Evolutionary conservation across 176 grass and related monocot species (phyloP).

Genomic region (Paspalum notatum): DNA sequence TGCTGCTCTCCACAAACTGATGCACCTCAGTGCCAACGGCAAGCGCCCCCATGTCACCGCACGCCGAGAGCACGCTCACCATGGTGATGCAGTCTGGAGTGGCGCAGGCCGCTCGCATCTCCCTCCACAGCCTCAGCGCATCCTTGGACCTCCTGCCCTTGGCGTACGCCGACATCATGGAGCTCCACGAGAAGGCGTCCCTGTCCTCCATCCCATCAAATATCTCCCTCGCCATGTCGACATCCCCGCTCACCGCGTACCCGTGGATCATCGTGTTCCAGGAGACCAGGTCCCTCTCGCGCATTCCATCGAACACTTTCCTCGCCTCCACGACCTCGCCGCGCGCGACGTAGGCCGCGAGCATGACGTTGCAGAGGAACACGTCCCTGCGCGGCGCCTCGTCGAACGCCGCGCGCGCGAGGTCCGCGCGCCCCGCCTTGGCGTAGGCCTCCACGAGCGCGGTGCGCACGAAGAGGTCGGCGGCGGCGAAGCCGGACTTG

Average conservation of each 20-base stretch:
- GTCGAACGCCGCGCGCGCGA: constrained; percentile 58
- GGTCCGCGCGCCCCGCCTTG: constrained; percentile 37
- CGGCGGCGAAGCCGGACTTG: constrained; percentile 52
- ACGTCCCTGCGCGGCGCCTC: constrained; percentile 56
- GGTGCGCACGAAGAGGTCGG: constrained; percentile 76
- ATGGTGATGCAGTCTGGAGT: constrained; percentile 63
- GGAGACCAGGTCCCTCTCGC: constrained; percentile 53
- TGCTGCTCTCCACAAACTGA: constrained; percentile 40
- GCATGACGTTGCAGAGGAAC: constrained; percentile 67
- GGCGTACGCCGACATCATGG: constrained; percentile 59
- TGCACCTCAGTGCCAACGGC: constrained; percentile 48
- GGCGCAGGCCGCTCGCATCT: constrained; percentile 32
- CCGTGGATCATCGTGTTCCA: constrained; percentile 88
- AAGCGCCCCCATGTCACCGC: constrained; percentile 50
- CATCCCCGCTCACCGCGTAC: constrained; percentile 46
- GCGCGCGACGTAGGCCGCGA: constrained; percentile 47
- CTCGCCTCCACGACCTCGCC: constrained; percentile 49
- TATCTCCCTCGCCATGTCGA: constrained; percentile 55
- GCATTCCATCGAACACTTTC: constrained; percentile 66
- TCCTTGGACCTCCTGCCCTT: constrained; percentile 51
- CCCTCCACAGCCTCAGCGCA: constrained; percentile 56
- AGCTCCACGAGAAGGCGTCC: constrained; percentile 73
- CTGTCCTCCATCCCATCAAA: constrained; percentile 49
- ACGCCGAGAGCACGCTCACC: constrained; percentile 60
- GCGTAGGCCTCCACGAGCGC: constrained; percentile 72